Evolutionary conservation across 352 stramenopile species (phyloP), one percentile per base, ranked within the genome.

Genomic region (Sclerospora graminicola): DNA sequence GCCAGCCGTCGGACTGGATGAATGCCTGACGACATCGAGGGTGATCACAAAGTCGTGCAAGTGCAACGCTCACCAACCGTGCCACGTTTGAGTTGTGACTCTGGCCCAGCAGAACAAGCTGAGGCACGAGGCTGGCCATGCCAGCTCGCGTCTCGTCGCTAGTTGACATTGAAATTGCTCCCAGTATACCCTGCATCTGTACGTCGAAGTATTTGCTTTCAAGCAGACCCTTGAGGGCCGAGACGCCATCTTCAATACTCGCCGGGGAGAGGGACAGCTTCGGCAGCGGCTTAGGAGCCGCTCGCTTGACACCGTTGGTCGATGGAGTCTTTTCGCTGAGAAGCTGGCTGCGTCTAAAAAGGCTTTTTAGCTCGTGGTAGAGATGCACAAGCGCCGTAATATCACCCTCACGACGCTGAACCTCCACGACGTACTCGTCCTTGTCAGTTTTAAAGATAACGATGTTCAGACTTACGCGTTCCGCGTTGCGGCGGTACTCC

Each of bases 111-210:
- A 43, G 26, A 15, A 92, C 73, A 1, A 92, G 62, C 44, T 83
- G 63, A 8, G 77, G 77, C 47, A 92, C 66, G 4, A 92, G 55
- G 15, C 30, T 43, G 0, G 75, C 72, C 72, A 92, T 82, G 20
- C 61, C 73, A 11, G 75, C 67, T 4, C 68, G 60, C 14, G 62
- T 66, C 31, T 74, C 67, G 29, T 83, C 77, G 20, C 66, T 41
- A 9, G 74, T 63, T 19, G 80, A 84, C 46, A 92, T 65, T 26
- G 80, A 89, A 48, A 92, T 88, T 37, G 75, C 65, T 13, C 70
- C 80, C 13, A 92, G 57, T 48, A 89, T 68, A 37, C 80, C 80
- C 46, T 92, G 80, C 58, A 92, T 74, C 55, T 92, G 80, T 18
- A 63, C 64, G 43, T 92, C 80, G 13, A 54, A 68, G 39, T 68